Percentiles rank a stretch among this genome's conserved stretches.
Evolutionary conservation across 1,139 yeast genomes (phyloP).

Genomic region (Hemisphaericaspora subhashii): DNA sequence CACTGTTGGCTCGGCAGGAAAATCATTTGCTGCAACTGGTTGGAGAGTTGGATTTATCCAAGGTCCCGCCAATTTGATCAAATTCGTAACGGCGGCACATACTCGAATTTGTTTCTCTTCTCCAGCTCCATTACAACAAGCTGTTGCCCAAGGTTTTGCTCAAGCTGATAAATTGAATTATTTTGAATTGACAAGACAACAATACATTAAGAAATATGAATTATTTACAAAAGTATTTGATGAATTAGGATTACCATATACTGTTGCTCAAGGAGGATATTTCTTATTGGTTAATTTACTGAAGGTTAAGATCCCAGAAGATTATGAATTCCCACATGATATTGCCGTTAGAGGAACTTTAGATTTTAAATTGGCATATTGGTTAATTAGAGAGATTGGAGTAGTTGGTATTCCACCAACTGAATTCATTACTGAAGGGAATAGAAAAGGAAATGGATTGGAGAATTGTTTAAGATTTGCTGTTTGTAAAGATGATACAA

Average conservation of each 20-base stretch:
- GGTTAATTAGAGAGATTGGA: conserved; percentile 90
- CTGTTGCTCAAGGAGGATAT: conserved; percentile 90
- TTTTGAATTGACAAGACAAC: conserved; percentile 65
- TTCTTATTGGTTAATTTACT: conserved; percentile 85
- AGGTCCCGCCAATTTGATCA: conserved; percentile 79
- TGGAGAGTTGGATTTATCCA: conserved; percentile 98
- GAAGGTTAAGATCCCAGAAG: conserved; percentile 74
- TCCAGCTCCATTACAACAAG: conserved; percentile 94
- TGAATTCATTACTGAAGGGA: conserved; percentile 66
- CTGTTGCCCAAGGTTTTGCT: conserved; percentile 74
- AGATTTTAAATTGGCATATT: conserved; percentile 86
- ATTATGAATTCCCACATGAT: conserved; percentile 70
- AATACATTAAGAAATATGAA: conserved; percentile 68
- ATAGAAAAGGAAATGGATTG: conserved; percentile 69
- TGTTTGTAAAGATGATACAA: conserved; percentile 85
- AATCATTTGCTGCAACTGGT: conserved; percentile 96
- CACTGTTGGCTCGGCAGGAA: conserved; percentile 96
- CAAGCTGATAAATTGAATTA: conserved; percentile 63
- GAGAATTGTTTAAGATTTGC: conserved; percentile 91
- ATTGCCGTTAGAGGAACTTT: conserved; percentile 63
- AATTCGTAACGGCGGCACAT: conserved; percentile 85
- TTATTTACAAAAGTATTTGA: conserved; percentile 78
- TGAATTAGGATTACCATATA: conserved; percentile 83
- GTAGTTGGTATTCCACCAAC: conserved; percentile 97
- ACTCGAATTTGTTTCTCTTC: conserved; percentile 88